These are phyloP conservation scores for Aspergillus wentii DNA, from an alignment of 495 filamentous ascomycete species.

Conservation along the genomic window DNA sequence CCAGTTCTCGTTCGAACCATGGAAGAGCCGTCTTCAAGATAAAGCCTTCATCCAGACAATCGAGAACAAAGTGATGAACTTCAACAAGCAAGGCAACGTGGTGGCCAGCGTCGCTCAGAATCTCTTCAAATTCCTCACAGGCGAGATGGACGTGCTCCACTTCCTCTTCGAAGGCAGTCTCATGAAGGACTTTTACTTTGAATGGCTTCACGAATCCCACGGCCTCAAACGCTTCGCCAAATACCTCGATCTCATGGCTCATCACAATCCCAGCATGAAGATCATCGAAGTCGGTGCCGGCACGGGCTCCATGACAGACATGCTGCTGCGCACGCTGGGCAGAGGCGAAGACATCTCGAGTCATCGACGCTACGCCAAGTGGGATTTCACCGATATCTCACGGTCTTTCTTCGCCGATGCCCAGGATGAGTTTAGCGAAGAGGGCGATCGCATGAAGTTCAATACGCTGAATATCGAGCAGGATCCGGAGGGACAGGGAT, in stretches of 20 bases:
- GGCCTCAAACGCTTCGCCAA: too few species aligned
- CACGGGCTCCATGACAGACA: slow-evolving; percentile 46
- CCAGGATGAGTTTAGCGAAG: neutral
- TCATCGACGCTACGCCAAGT: slow-evolving; percentile 25
- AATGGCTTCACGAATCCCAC: too few species aligned
- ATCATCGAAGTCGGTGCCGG: slow-evolving; percentile 53
- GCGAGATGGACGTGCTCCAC: too few species aligned
- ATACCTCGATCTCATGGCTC: slow-evolving; percentile 12
- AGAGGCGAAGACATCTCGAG: slow-evolving; percentile 3
- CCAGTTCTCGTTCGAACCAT: too few species aligned
- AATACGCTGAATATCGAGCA: slow-evolving; percentile 37
- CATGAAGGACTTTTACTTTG: too few species aligned
- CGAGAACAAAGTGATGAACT: too few species aligned
- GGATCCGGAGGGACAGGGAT: slow-evolving; percentile 41
- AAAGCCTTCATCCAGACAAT: too few species aligned
- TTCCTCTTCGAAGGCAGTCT: too few species aligned
- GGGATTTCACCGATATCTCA: slow-evolving; percentile 53
- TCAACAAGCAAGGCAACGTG: too few species aligned
- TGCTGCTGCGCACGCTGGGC: slow-evolving; percentile 28
- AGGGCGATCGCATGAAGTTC: slow-evolving; percentile 6
- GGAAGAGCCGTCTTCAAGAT: too few species aligned
- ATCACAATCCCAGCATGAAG: slow-evolving; percentile 33
- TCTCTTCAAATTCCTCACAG: too few species aligned
- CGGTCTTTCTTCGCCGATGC: slow-evolving; percentile 15
- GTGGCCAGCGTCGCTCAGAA: too few species aligned